These are phyloP conservation scores for Durotheca rogersii DNA, from an alignment of 495 filamentous ascomycete genomes.

Conservation along the genomic window DNA sequence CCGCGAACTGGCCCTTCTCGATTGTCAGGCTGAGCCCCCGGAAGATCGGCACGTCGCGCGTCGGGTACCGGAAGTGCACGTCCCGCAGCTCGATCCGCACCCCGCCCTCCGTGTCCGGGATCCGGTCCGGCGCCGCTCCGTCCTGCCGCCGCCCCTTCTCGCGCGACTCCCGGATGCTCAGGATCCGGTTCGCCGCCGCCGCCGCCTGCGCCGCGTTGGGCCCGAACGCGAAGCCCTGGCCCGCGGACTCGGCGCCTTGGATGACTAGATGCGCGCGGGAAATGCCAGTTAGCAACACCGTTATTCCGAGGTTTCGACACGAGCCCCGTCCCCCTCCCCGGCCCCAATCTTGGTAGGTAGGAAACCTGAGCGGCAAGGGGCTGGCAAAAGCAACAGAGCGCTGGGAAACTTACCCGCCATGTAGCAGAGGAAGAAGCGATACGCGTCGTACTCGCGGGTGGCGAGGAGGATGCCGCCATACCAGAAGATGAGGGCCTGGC, in stretches of 20 bases:
- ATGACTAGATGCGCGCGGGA: constrained; percentile 36
- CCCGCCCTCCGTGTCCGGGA: constrained; percentile 44
- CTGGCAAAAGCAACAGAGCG: neutral
- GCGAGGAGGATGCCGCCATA: constrained; percentile 48
- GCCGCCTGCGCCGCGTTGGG: constrained; percentile 52
- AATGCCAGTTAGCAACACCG: constrained; percentile 1
- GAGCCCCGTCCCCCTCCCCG: neutral
- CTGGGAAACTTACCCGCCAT: constrained; percentile 37
- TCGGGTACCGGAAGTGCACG: constrained; percentile 64
- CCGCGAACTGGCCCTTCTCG: constrained; percentile 65
- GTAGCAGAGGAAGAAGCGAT: constrained; percentile 48
- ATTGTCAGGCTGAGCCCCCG: constrained; percentile 58
- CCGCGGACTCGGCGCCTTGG: constrained; percentile 48
- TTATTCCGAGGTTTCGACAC: too few species aligned
- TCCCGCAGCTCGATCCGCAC: constrained; percentile 59
- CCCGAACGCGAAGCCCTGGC: constrained; percentile 49
- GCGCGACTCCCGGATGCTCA: constrained; percentile 42
- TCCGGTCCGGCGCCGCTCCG: too few species aligned
- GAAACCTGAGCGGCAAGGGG: too few species aligned
- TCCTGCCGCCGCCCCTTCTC: constrained; percentile 10
- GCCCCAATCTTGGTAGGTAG: too few species aligned
- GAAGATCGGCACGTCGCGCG: constrained; percentile 56
- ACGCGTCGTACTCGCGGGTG: constrained; percentile 38
- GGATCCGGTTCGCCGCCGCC: constrained; percentile 48
- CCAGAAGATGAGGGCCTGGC: constrained; percentile 53